Conservation (phyloP, 352 stramenopile species). For the Globisporangium orthogonon region DNA sequence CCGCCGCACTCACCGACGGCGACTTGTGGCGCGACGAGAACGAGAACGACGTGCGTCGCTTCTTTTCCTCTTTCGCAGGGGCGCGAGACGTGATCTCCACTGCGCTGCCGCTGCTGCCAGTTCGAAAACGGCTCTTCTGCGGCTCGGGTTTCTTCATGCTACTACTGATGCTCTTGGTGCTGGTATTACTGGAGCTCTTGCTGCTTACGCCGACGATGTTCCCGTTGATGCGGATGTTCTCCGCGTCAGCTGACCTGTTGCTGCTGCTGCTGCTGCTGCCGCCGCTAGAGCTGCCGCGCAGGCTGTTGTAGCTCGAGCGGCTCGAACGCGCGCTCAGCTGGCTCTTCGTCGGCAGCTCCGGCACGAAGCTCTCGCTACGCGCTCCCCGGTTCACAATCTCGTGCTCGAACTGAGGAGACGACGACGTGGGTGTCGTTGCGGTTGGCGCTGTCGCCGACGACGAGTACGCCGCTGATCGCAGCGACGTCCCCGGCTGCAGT, state of each 20-base stretch:
- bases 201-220: neutral
- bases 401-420: constrained; percentile 1
- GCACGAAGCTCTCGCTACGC: constrained; percentile 13
- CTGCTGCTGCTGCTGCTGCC: constrained; percentile 7
- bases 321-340: constrained; percentile 3
- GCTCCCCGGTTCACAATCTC: constrained; percentile 1
- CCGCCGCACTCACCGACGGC: constrained; percentile 8
- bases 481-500: neutral
- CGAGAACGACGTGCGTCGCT: constrained; percentile 33
- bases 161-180: neutral
- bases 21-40: constrained; percentile 34
- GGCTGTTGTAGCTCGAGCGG: constrained; percentile 8
- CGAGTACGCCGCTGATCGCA: no score
- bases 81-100: neutral
- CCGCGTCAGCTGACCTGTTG: neutral
- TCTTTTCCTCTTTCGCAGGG: constrained; percentile 21
- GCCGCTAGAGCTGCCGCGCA: constrained; percentile 4
- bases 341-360: constrained; percentile 10
- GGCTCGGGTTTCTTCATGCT: neutral
- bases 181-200: neutral
- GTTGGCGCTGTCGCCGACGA: no score
- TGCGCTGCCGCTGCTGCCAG: constrained; percentile 17
- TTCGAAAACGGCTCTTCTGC: constrained; percentile 2
- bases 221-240: neutral
- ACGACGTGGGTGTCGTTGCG: constrained; percentile 6